Conservation (phyloP, 176 grass and related monocot genomes). For the Saccharum officinarum region DNA sequence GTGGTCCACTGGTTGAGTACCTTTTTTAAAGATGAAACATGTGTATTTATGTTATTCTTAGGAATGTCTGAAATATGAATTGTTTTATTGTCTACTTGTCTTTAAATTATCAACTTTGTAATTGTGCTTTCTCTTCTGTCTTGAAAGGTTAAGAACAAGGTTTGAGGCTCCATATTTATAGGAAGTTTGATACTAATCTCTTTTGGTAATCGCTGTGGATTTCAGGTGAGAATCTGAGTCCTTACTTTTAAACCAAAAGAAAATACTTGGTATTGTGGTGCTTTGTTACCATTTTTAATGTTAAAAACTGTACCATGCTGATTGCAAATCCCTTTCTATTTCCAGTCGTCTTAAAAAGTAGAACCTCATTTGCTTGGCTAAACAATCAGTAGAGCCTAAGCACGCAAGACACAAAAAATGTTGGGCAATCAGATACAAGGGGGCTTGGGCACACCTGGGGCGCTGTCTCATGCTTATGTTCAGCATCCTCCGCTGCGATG, state of each 20-base stretch:
- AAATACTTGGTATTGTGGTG: conserved; percentile 23
- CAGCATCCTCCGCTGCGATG: conserved; percentile 84
- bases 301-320: conserved; percentile 15
- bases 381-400: conserved; percentile 1
- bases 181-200: conserved; percentile 26
- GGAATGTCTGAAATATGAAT: background rate
- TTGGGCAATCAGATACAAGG: conserved; percentile 51
- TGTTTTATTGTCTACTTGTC: conserved; percentile 8
- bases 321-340: conserved; percentile 3
- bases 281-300: conserved; percentile 14
- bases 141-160: conserved; percentile 71
- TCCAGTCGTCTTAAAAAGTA: conserved; percentile 14
- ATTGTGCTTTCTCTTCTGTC: conserved; percentile 21
- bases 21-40: background rate
- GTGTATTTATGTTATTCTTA: conserved; percentile 23
- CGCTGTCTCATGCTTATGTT: conserved; percentile 87
- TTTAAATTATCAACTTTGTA: conserved; percentile 8
- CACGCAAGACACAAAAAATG: conserved; percentile 32
- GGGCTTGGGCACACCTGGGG: conserved; percentile 60
- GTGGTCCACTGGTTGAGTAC: background rate
- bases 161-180: conserved; percentile 43
- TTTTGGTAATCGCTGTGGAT: conserved; percentile 23
- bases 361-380: background rate
- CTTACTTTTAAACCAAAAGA: conserved; percentile 21
- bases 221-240: conserved; percentile 37